Evolutionary conservation across 306 rosid species (phyloP).

Genomic region (Rosa lucieae): DNA sequence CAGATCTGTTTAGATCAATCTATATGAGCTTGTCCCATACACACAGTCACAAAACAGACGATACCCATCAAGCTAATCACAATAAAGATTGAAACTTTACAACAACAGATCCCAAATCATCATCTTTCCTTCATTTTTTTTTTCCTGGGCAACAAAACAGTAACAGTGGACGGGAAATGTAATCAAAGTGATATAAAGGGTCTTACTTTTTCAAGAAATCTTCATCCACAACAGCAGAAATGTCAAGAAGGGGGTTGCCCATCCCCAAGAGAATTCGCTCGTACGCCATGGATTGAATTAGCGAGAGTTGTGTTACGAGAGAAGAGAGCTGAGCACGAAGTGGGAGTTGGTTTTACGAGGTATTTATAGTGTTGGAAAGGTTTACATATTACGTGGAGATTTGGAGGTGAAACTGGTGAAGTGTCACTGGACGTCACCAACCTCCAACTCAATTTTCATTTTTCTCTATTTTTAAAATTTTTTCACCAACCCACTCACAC

Average conservation of each 20-base stretch:
- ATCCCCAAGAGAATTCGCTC: slow-evolving; percentile 77
- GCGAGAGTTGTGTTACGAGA: not conserved
- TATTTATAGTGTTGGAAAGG: not conserved
- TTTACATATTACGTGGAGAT: not conserved
- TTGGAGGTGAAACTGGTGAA: not conserved
- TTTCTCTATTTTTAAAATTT: not conserved
- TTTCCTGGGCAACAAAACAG: slow-evolving; percentile 20
- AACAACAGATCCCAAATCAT: slow-evolving; percentile 4
- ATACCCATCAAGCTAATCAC: slow-evolving; percentile 1
- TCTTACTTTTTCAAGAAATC: slow-evolving; percentile 59
- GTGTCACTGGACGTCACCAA: slow-evolving; percentile 6
- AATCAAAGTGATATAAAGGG: not conserved
- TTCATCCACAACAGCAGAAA: slow-evolving; percentile 74
- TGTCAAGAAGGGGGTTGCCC: slow-evolving; percentile 94
- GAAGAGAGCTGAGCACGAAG: not conserved
- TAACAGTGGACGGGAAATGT: not conserved
- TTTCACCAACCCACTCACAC: slow-evolving; percentile 1
- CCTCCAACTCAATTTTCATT: not conserved
- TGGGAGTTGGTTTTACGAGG: no score
- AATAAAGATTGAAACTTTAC: not conserved
- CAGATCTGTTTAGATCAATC: slow-evolving; percentile 24
- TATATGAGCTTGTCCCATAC: not conserved
- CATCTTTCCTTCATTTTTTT: not conserved
- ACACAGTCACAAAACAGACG: not conserved
- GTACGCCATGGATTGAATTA: slow-evolving; percentile 46